Evolutionary conservation across 352 stramenopile genomes (phyloP).

Genomic region (Pythium brachiatum): DNA sequence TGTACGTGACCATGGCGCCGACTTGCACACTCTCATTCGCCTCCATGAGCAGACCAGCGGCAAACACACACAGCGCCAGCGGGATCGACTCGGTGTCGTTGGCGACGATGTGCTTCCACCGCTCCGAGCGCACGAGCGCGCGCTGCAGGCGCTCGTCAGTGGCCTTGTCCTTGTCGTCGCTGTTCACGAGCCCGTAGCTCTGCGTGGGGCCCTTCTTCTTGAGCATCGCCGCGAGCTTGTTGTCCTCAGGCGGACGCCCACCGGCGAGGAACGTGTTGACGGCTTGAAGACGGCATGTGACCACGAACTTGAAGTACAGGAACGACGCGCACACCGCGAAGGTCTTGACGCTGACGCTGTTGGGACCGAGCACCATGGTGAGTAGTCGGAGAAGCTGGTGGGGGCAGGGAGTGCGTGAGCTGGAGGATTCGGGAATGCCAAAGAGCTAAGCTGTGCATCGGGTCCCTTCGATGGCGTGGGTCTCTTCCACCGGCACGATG

Average conservation of each 20-base stretch:
- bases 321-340: conserved; percentile 49
- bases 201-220: conserved; percentile 23
- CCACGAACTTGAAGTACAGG: conserved; percentile 71
- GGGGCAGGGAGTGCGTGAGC: too few species aligned
- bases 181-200: conserved; percentile 29
- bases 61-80: conserved; percentile 50
- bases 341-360: conserved; percentile 35
- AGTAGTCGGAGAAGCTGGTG: not conserved
- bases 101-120: conserved; percentile 40
- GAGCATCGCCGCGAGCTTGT: conserved; percentile 7
- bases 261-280: conserved; percentile 32
- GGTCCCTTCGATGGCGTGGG: not conserved
- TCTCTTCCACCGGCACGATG: not conserved
- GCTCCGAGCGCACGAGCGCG: conserved; percentile 12
- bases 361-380: conserved; percentile 18
- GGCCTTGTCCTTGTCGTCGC: conserved; percentile 13
- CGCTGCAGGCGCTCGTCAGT: conserved; percentile 6
- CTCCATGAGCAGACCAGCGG: conserved; percentile 37
- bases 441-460: not conserved
- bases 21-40: conserved; percentile 37
- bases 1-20: conserved; percentile 29
- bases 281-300: conserved; percentile 41
- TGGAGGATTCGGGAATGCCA: not conserved
- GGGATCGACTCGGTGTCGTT: conserved; percentile 72
- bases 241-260: conserved; percentile 33